phyloP scores from a whole-genome alignment of 2,329 filamentous ascomycete species.

The Knoxdaviesia proteae region DNA sequence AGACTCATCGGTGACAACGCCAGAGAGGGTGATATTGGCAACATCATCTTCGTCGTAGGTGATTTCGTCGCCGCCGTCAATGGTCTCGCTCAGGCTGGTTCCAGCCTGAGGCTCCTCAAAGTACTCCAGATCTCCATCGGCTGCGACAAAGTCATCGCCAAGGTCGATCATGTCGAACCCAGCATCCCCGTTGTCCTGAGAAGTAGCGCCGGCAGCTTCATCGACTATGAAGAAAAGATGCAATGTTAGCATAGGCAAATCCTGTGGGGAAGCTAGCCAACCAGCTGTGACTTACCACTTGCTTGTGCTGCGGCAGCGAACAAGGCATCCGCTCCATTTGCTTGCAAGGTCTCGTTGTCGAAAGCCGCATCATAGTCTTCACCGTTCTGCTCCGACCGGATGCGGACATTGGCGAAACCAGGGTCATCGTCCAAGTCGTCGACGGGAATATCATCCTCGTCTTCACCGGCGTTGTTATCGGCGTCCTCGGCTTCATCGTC shows the following conservation, averaged over 20 bases:
- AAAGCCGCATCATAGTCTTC: not conserved
- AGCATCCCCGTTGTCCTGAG: not conserved
- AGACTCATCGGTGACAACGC: slow-evolving; percentile 3
- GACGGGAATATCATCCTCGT: slow-evolving; percentile 4
- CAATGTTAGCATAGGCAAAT: not conserved
- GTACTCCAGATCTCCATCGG: not conserved
- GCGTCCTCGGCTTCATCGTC: slow-evolving; percentile 4
- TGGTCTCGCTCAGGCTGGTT: not conserved
- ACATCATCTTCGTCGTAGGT: slow-evolving; percentile 5
- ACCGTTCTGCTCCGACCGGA: not conserved
- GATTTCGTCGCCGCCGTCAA: slow-evolving; percentile 5
- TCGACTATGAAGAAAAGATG: not conserved
- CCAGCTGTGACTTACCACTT: slow-evolving; percentile 1
- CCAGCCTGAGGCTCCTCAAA: too few relatives aligned
- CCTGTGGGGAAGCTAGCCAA: not conserved
- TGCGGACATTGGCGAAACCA: not conserved
- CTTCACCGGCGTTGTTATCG: slow-evolving; percentile 5
- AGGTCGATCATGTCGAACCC: slow-evolving; percentile 2
- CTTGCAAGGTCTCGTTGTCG: not conserved
- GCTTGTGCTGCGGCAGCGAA: not conserved
- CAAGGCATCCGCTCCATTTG: not conserved
- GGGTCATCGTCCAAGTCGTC: slow-evolving; percentile 4
- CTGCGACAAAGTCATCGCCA: not conserved
- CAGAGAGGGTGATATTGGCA: slow-evolving; percentile 2
- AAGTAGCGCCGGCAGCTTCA: not conserved